Evolutionary conservation across 768 basidiomycete species (phyloP), one percentile per base, ranked within the genome.

Genomic region (Tubosaeta sp.): DNA sequence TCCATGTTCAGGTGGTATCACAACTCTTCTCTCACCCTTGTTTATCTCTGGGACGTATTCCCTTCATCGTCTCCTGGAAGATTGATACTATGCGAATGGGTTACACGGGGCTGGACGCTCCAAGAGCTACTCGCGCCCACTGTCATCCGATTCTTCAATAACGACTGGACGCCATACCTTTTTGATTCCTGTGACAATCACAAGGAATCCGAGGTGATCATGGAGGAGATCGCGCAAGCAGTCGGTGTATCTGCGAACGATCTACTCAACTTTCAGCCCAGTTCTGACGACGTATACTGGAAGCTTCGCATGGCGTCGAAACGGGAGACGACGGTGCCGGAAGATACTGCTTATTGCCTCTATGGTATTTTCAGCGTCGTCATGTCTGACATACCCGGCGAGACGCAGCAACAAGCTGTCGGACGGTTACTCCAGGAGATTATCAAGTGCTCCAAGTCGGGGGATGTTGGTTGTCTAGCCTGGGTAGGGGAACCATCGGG

Each of bases 1-100:
- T 48, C 42, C 26, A 58, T 55, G 56, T 58, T 51, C 34, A 49
- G 19, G n/a, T 58, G 51, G 53, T 55, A 52, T 39, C 34, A 50
- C 9, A 8, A 27, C 16, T 55, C 56, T 16, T 27, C 56, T 33
- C 46, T 52, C 25, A 50, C 53, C 11, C 8, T 58, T 11, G 47
- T 55, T 31, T 52, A 48, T 17, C 53, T 55, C 48, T 49, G 38
- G 50, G 50, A 42, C 34, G 56, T 54, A n/a, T 10, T 19, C 13
- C 48, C 43, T 33, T 38, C 38, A 5, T 43, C 12, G 13, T 32
- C 8, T 0, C 45, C 22, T 17, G 52, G 46, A n/a, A 42, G 34
- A 6, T 14, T 50, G 38, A 42, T 19, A 16, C 6, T 25, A 2
- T 43, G 48, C 16, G 14, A 6, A 35, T 58, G 56, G 57, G 42